Evolutionary conservation across 1,284 basidiomycete species (phyloP).

Genomic region (Schizophyllum amplum): DNA sequence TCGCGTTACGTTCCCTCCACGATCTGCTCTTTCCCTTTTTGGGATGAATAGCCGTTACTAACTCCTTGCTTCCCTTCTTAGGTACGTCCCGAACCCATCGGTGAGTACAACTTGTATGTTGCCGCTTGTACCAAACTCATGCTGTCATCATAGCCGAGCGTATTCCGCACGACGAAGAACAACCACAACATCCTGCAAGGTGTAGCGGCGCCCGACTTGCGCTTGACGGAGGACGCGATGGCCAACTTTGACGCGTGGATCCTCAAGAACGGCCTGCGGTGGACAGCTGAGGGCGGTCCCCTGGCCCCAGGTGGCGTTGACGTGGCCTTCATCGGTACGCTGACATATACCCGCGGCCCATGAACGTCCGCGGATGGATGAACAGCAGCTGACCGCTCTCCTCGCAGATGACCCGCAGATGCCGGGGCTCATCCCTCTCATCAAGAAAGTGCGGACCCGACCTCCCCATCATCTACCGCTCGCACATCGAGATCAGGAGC

Average conservation of each 20-base stretch:
- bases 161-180: conserved; percentile 89
- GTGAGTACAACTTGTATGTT: not conserved
- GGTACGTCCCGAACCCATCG: conserved; percentile 83
- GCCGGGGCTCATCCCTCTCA: conserved; percentile 82
- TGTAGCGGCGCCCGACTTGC: conserved; percentile 66
- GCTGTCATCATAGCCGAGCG: conserved; percentile 39
- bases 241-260: conserved; percentile 84
- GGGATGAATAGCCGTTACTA: not conserved
- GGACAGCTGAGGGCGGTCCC: conserved; percentile 75
- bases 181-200: conserved; percentile 88
- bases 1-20: conserved; percentile 5
- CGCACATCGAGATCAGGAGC: conserved; percentile 84
- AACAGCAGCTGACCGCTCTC: conserved; percentile 2
- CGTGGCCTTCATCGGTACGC: conserved; percentile 74
- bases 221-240: conserved; percentile 68
- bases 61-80: conserved; percentile 22
- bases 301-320: conserved; percentile 74
- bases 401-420: conserved; percentile 74
- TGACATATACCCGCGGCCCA: too few relatives aligned
- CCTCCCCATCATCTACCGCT: conserved; percentile 81
- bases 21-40: not conserved
- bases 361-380: conserved; percentile 1
- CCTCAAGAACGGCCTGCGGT: conserved; percentile 71
- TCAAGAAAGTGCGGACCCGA: conserved; percentile 53
- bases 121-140: not conserved